A percentile compares a stretch with the other conserved stretches of the same genome.
Conservation (phyloP, 768 basidiomycete species). For the Lepiota brunneoincarnata region DNA sequence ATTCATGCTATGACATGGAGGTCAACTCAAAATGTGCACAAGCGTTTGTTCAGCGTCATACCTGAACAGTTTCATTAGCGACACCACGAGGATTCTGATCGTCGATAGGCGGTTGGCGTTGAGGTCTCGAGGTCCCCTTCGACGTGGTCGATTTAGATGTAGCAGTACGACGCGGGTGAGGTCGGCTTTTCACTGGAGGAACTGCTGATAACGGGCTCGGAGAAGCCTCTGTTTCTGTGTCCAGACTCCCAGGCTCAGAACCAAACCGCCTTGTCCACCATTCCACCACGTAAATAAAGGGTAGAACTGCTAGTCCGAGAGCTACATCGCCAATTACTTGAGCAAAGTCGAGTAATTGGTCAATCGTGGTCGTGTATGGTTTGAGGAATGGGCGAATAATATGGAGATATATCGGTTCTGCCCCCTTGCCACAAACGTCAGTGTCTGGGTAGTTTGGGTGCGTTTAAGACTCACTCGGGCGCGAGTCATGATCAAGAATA, state of each 20-base stretch:
- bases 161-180: background rate
- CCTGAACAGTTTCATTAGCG: background rate
- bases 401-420: constrained; percentile 83
- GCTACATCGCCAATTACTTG: constrained; percentile 66
- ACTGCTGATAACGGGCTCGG: constrained; percentile 14
- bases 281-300: constrained; percentile 30
- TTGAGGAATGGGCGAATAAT: constrained; percentile 75
- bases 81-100: background rate
- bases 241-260: constrained; percentile 6
- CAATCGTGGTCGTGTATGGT: constrained; percentile 68
- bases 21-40: no score
- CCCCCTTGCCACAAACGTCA: constrained; percentile 48
- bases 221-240: constrained; percentile 21
- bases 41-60: background rate
- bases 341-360: constrained; percentile 57
- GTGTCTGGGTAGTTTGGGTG: background rate
- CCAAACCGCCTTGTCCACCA: constrained; percentile 34
- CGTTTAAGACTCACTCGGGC: constrained; percentile 51
- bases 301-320: constrained; percentile 38
- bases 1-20: constrained; percentile 29
- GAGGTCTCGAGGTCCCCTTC: background rate
- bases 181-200: background rate
- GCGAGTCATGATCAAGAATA: constrained; percentile 76
- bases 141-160: background rate
- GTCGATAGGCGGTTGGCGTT: background rate